These are phyloP conservation scores for Pleurotus sapidus DNA, from an alignment of 768 basidiomycete genomes.

Conservation along the genomic window DNA sequence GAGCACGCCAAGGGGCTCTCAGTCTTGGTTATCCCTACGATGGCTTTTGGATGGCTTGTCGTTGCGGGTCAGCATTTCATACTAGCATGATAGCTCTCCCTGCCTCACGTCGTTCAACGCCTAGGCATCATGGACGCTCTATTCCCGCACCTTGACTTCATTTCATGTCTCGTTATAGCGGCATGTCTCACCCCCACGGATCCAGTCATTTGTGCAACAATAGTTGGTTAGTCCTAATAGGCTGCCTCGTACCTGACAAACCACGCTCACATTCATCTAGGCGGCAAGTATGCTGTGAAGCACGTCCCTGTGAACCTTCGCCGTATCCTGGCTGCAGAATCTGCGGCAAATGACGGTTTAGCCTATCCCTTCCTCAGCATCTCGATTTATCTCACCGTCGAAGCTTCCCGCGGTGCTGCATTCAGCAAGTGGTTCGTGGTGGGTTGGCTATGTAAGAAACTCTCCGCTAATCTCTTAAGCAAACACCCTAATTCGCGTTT, in stretches of 20 bases:
- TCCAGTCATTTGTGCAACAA: constrained; percentile 87
- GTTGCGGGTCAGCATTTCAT: constrained; percentile 49
- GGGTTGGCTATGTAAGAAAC: constrained; percentile 69
- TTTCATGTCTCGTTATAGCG: constrained; percentile 81
- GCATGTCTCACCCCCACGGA: constrained; percentile 94
- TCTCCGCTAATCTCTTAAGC: neutral
- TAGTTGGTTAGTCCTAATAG: constrained; percentile 44
- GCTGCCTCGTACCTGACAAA: neutral
- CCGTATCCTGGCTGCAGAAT: constrained; percentile 82
- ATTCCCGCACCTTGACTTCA: constrained; percentile 68
- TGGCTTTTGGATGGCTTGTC: constrained; percentile 83
- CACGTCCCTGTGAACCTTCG: constrained; percentile 77
- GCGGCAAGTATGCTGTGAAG: constrained; percentile 65
- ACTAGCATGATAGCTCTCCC: neutral
- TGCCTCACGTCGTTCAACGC: neutral
- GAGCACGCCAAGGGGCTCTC: constrained; percentile 72
- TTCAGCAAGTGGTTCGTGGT: constrained; percentile 84
- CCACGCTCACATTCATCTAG: constrained; percentile 26
- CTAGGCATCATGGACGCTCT: constrained; percentile 65
- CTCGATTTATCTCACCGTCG: constrained; percentile 81
- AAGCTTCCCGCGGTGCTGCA: constrained; percentile 58
- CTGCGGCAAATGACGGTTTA: constrained; percentile 93
- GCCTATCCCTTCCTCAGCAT: constrained; percentile 91
- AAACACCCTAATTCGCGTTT: neutral
- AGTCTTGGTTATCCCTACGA: constrained; percentile 75